Percentiles rank a stretch among this genome's conserved stretches.
These are phyloP conservation scores for Diaporthe sp. DNA, from an alignment of 2,329 filamentous ascomycete genomes.

Conservation along the genomic window DNA sequence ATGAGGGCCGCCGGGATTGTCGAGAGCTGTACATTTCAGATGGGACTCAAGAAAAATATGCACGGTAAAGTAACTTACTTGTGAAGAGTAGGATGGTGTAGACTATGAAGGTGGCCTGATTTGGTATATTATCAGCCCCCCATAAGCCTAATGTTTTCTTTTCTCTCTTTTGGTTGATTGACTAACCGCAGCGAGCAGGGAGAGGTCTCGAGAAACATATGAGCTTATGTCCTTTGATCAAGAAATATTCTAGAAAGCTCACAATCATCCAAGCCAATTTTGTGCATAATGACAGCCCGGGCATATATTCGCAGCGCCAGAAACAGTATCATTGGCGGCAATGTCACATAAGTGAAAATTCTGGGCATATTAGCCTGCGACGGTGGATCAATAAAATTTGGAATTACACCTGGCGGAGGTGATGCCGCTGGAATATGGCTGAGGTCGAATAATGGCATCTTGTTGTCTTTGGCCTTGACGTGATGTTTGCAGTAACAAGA, in stretches of 20 bases:
- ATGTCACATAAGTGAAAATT: background rate
- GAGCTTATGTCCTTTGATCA: background rate
- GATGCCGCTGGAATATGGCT: background rate
- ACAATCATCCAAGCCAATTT: background rate
- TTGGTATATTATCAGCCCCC: background rate
- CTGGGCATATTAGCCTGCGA: background rate
- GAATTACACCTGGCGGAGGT: background rate
- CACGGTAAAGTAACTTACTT: background rate
- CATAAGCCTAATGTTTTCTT: background rate
- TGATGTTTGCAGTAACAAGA: background rate
- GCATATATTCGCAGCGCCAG: background rate
- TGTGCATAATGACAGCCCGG: background rate
- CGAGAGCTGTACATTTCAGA: background rate
- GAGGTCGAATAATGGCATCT: background rate
- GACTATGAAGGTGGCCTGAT: background rate
- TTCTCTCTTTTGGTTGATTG: background rate
- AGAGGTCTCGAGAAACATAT: background rate
- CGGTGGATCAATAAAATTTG: background rate
- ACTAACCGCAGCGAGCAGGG: background rate
- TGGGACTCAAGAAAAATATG: background rate
- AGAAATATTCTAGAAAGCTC: background rate
- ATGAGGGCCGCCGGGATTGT: background rate
- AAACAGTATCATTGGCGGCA: background rate
- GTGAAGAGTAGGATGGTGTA: background rate
- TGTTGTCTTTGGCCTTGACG: background rate